A percentile compares a stretch with the other conserved stretches of the same genome.
Evolutionary conservation across 1,284 basidiomycete species (phyloP).

Genomic region (Cryptococcus sp.): DNA sequence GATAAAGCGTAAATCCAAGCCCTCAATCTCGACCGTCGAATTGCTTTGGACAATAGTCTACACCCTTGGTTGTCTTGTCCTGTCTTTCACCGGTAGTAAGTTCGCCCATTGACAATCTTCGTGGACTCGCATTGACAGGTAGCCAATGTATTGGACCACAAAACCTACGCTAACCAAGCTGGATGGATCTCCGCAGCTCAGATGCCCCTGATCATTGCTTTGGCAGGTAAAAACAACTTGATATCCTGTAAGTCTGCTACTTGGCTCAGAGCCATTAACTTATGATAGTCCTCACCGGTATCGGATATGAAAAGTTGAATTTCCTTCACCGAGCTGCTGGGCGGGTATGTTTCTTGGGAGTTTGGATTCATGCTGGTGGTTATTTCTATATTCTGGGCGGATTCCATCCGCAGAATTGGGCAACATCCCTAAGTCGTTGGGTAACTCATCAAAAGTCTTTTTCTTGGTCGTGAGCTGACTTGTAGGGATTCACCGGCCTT

Average conservation of each 20-base stretch:
- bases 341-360: constrained; percentile 25
- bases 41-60: constrained; percentile 17
- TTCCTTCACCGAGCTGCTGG: constrained; percentile 39
- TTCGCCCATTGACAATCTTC: neutral
- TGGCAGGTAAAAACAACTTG: constrained; percentile 63
- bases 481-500: constrained; percentile 46
- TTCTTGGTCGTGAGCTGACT: constrained; percentile 2
- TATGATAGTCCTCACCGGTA: constrained; percentile 55
- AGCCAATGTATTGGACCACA: constrained; percentile 5
- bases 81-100: constrained; percentile 29
- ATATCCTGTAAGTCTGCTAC: constrained; percentile 53
- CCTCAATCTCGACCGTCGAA: constrained; percentile 13
- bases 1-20: neutral
- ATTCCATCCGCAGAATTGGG: constrained; percentile 10
- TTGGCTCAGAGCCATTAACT: neutral
- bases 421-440: constrained; percentile 17
- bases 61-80: constrained; percentile 13
- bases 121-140: too few species aligned
- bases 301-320: constrained; percentile 57
- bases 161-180: constrained; percentile 48
- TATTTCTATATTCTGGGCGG: constrained; percentile 16
- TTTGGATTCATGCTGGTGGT: constrained; percentile 32
- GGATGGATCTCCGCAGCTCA: constrained; percentile 56
- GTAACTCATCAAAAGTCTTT: constrained; percentile 11
- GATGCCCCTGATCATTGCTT: constrained; percentile 58